A percentile compares a stretch with the other conserved stretches of the same genome.
Conservation (phyloP, 2,329 filamentous ascomycete genomes). For the Penicillium nordicum region DNA sequence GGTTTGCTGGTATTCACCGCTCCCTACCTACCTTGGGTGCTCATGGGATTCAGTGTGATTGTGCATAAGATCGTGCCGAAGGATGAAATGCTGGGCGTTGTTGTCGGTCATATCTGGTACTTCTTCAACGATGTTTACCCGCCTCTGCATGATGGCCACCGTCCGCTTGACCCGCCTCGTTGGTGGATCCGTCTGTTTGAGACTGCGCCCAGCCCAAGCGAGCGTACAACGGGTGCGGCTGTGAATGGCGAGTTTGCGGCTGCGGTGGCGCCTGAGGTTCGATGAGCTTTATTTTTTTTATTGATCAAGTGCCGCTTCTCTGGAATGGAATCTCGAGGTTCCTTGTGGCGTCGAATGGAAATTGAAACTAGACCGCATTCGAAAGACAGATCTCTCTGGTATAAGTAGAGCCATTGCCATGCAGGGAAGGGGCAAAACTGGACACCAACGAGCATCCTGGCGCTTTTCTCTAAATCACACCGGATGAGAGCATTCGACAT, state of each 20-base stretch:
- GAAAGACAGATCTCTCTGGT: neutral
- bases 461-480: neutral
- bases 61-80: slow-evolving; percentile 86
- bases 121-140: slow-evolving; percentile 98
- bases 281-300: slow-evolving; percentile 19
- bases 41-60: slow-evolving; percentile 89
- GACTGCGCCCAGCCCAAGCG: slow-evolving; percentile 6
- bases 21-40: slow-evolving; percentile 91
- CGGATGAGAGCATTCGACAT: neutral
- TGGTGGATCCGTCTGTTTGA: slow-evolving; percentile 91
- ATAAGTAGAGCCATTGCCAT: neutral
- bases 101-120: slow-evolving; percentile 95
- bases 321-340: neutral
- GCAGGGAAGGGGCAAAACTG: neutral
- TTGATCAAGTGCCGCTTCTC: neutral
- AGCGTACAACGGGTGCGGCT: slow-evolving; percentile 23
- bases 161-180: slow-evolving; percentile 80
- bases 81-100: slow-evolving; percentile 92
- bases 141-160: slow-evolving; percentile 76
- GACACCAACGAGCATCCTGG: neutral
- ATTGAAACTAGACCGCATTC: neutral
- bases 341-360: neutral
- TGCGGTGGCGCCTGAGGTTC: slow-evolving; percentile 33
- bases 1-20: slow-evolving; percentile 88
- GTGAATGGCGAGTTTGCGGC: slow-evolving; percentile 34